These are phyloP conservation scores for Tetragonia tetragonoides DNA, from an alignment of 148 eudicot species.

Conservation along the genomic window DNA sequence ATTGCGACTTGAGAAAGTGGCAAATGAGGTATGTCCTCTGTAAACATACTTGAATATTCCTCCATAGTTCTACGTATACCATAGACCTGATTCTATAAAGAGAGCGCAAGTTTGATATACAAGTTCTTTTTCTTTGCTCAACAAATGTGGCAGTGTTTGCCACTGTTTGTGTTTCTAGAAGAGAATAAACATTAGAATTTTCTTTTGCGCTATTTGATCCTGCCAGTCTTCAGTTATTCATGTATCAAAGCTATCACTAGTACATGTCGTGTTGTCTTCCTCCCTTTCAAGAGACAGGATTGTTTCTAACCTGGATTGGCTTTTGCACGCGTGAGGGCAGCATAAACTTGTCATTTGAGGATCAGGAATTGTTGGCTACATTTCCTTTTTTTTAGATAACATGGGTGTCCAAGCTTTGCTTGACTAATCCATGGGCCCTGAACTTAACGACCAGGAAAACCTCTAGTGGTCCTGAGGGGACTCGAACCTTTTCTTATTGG, in stretches of 20 bases:
- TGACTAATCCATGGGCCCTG: too few relatives aligned
- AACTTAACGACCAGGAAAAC: too few relatives aligned
- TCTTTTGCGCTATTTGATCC: neutral
- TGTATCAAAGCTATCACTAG: neutral
- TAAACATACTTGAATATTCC: neutral
- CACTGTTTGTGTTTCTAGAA: neutral
- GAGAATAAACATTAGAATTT: neutral
- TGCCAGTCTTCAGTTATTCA: neutral
- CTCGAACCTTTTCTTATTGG: too few relatives aligned
- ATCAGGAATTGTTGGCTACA: neutral
- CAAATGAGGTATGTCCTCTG: slow-evolving; percentile 68
- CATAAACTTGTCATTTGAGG: neutral
- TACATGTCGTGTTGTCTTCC: neutral
- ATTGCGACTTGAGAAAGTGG: slow-evolving; percentile 86
- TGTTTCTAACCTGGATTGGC: neutral
- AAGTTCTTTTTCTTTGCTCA: neutral
- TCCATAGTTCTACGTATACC: neutral
- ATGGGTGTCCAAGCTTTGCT: too few relatives aligned
- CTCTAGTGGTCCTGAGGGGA: too few relatives aligned
- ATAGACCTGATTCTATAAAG: neutral
- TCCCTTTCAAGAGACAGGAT: too few relatives aligned
- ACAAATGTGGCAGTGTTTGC: too few relatives aligned
- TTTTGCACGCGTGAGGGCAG: neutral
- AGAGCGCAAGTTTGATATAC: neutral
- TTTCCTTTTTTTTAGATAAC: too few relatives aligned